A percentile compares a stretch with the other conserved stretches of the same genome.
These are phyloP conservation scores for Coffea canephora DNA, from an alignment of 257 asterid species.

Conservation along the genomic window DNA sequence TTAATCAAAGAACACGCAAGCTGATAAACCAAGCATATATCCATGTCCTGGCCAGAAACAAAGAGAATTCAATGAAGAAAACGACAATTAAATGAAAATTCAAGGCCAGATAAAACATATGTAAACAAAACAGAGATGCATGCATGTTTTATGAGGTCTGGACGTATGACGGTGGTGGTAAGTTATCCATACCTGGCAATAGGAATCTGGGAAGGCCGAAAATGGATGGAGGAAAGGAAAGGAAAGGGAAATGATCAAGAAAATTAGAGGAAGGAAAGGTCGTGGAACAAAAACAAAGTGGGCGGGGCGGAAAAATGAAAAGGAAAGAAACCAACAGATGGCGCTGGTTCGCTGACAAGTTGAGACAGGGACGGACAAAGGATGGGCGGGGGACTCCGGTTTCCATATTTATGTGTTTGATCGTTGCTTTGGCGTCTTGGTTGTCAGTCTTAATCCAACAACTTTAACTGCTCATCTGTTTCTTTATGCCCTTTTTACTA, in stretches of 20 bases:
- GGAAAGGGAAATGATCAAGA: background rate
- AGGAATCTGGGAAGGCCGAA: background rate
- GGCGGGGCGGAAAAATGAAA: background rate
- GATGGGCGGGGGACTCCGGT: background rate
- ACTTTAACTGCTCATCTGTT: background rate
- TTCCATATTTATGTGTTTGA: background rate
- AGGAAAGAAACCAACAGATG: background rate
- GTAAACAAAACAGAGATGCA: background rate
- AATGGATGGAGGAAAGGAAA: background rate
- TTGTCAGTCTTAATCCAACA: background rate
- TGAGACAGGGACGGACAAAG: constrained; percentile 2
- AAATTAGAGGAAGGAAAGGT: too few species aligned
- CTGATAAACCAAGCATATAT: background rate
- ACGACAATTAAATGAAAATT: background rate
- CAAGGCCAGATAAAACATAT: background rate
- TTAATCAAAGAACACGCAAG: background rate
- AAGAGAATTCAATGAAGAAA: background rate
- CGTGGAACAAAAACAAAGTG: background rate
- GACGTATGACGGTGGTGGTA: background rate
- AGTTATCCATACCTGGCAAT: background rate
- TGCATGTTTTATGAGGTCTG: background rate
- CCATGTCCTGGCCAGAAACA: too few species aligned
- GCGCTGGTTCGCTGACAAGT: background rate
- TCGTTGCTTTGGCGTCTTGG: background rate
- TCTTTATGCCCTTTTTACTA: background rate